phyloP scores from a whole-genome alignment of 305 asterid genomes.

The Fraxinus platypoda region DNA sequence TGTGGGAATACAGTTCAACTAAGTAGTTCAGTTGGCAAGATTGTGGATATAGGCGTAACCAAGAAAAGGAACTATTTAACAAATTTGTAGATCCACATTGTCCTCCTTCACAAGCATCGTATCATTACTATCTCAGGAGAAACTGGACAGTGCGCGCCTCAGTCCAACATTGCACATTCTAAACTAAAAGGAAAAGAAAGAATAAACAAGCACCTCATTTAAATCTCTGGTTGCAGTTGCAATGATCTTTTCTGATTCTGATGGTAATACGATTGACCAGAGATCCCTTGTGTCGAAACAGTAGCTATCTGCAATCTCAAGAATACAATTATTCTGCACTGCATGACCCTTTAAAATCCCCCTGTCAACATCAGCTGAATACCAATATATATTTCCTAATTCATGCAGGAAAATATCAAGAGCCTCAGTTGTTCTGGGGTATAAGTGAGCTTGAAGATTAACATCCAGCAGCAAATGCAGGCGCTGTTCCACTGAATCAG shows the following conservation, averaged over 20 bases:
- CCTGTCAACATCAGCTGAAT: conserved; percentile 65
- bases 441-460: conserved; percentile 59
- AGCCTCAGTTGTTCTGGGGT: conserved; percentile 89
- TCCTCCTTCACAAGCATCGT: not conserved
- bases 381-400: conserved; percentile 77
- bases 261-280: conserved; percentile 86
- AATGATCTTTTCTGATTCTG: conserved; percentile 80
- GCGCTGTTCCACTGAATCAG: conserved; percentile 87
- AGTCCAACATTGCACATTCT: not conserved
- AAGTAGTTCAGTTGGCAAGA: not conserved
- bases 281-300: conserved; percentile 62
- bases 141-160: not conserved
- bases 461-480: conserved; percentile 76
- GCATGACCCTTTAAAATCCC: conserved; percentile 77
- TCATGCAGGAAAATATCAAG: conserved; percentile 64
- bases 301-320: conserved; percentile 59
- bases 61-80: not conserved
- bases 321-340: conserved; percentile 50
- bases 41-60: not conserved
- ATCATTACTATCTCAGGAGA: conserved; percentile 12
- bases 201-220: conserved; percentile 62
- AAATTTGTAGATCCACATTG: conserved; percentile 4
- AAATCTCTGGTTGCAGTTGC: conserved; percentile 70
- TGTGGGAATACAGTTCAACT: not conserved
- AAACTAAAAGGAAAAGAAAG: conserved; percentile 21